Evolutionary conservation across 2,329 filamentous ascomycete species (phyloP), one percentile per base, ranked within the genome.

Genomic region (Neocucurbitaria cava): DNA sequence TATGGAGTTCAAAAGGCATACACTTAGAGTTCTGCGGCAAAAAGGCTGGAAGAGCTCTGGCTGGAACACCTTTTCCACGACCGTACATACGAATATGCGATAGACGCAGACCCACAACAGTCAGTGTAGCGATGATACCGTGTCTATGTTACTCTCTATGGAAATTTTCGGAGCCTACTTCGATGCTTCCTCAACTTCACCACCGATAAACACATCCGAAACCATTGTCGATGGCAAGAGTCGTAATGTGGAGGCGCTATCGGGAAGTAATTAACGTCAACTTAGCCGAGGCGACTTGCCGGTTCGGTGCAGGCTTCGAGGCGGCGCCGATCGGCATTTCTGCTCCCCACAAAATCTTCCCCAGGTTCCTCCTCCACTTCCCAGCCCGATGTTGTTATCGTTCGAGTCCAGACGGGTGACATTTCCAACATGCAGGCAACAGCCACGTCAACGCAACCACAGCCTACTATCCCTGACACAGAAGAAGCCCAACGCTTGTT

Each of bases 401-500:
- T 52, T 58, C 48, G 46, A 46, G 35, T 49, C 49, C 48, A 45
- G 46, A 30, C 42, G 45, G n/a, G 47, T 45, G 45, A 42, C 46
- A 50, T 38, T 42, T 31, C 35, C 28, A 59, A 52, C 52, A 70
- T 68, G 65, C 64, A 64, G 49, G 44, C 55, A 30, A 56, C 57
- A 49, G 30, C 52, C 26, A 52, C 44, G 23, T 54, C 49, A 35
- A 7, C 46, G 5, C 58, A 54, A 23, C 45, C 33, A 4, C 59
- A 53, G 44, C 28, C 52, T 30, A 46, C 64, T 41, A 56, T 52
- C 35, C 54, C 64, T 17, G 62, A 67, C 47, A 31, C 54, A 42
- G 64, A 65, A 18, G 58, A 62, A 44, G 49, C 59, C 2, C 57
- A 61, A 31, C 64, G 69, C 21, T 62, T 69, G 23, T 83, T 82